These are phyloP conservation scores for Alternaria sp. DNA, from an alignment of 2,329 filamentous ascomycete genomes.

Conservation along the genomic window DNA sequence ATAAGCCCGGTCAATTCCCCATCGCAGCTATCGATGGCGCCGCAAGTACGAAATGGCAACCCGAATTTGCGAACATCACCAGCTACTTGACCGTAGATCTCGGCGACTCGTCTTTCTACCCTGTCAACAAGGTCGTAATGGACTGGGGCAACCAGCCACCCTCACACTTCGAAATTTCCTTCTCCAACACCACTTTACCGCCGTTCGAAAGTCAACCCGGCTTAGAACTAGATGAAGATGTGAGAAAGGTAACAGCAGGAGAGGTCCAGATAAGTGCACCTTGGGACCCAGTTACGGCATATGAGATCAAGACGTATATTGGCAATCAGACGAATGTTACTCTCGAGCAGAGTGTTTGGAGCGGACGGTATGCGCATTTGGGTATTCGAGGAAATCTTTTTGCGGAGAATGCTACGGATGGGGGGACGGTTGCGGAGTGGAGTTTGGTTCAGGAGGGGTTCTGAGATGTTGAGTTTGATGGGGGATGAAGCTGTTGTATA, in stretches of 20 bases:
- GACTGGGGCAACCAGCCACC: conserved; percentile 67
- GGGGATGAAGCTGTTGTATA: neutral
- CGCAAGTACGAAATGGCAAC: conserved; percentile 71
- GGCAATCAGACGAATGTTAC: conserved; percentile 56
- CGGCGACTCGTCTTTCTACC: conserved; percentile 42
- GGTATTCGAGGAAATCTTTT: conserved; percentile 57
- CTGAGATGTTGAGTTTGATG: neutral
- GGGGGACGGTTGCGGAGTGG: conserved; percentile 62
- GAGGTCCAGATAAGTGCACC: conserved; percentile 51
- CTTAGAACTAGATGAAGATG: neutral
- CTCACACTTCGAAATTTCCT: conserved; percentile 58
- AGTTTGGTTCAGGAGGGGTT: conserved; percentile 40
- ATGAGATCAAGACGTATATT: conserved; percentile 49
- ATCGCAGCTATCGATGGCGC: conserved; percentile 71
- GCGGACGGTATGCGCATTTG: conserved; percentile 54
- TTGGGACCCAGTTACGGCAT: conserved; percentile 45
- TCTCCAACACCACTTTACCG: conserved; percentile 57
- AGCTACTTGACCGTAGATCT: conserved; percentile 65
- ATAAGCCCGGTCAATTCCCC: conserved; percentile 70
- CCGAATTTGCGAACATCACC: conserved; percentile 56
- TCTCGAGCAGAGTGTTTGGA: conserved; percentile 48
- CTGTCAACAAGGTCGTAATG: conserved; percentile 60
- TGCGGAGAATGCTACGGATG: conserved; percentile 43
- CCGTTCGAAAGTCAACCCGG: conserved; percentile 16
- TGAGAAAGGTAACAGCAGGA: conserved; percentile 22